Conservation (phyloP, 192 early-diverging fungal genomes). For the Podila horticola region DNA sequence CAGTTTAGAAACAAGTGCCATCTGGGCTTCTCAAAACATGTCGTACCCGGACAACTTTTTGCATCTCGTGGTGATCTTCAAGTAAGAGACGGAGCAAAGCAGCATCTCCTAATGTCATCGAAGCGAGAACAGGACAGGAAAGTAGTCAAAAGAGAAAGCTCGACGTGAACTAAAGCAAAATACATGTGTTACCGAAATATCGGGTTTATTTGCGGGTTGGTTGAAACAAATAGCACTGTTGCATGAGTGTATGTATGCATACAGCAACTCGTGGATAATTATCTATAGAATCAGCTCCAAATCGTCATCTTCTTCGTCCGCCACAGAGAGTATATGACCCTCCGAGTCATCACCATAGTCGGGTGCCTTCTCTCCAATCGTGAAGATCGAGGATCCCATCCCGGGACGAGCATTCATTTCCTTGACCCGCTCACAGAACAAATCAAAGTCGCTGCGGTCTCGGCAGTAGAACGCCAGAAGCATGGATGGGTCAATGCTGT, state of each 20-base stretch:
- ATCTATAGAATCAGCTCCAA: constrained; percentile 37
- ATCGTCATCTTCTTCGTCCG: constrained; percentile 55
- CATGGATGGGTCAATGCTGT: constrained; percentile 92
- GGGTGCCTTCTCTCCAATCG: constrained; percentile 71
- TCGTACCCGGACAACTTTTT: constrained; percentile 87
- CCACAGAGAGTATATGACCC: constrained; percentile 28
- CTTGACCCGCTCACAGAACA: constrained; percentile 62
- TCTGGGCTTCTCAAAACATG: constrained; percentile 80
- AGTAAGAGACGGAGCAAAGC: neutral
- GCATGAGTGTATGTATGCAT: neutral
- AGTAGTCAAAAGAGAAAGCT: too few relatives aligned
- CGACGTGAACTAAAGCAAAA: too few relatives aligned
- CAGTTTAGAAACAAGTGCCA: constrained; percentile 76
- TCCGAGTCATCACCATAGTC: constrained; percentile 67
- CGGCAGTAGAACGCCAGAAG: constrained; percentile 89
- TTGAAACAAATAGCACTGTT: neutral
- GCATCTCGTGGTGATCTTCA: constrained; percentile 70
- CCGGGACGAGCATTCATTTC: constrained; percentile 52
- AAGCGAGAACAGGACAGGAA: neutral
- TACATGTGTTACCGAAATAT: too few relatives aligned
- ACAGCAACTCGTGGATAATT: neutral
- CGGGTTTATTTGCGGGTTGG: neutral
- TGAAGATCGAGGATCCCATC: constrained; percentile 63
- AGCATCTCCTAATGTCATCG: neutral
- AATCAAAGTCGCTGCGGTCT: constrained; percentile 67